Base-by-base conservation (phyloP, 192 early-diverging fungal species). In the Diversispora eburnea region DNA sequence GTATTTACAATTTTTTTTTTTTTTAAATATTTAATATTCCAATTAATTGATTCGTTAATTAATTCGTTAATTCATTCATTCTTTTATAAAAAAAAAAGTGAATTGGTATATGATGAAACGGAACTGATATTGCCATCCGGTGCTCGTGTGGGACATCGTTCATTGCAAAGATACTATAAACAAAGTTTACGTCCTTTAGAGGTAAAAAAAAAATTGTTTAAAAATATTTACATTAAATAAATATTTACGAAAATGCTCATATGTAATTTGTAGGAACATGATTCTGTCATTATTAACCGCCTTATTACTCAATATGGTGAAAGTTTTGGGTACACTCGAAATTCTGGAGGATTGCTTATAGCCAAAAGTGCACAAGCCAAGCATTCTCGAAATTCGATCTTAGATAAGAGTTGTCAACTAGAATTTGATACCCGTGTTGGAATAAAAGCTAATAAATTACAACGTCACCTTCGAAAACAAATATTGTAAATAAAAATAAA, bases 101-200 rank as follows among this genome's bases (percentile, higher is more conserved):
- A 71, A 68, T 5, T 75, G 94, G 56, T 88, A 86, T 20, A 91
- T 41, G 92, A 97, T 78, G 92, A 92, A 60, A 88, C 91, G 51
- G 90, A 93, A 77, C 82, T 99, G 51, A 84, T 95, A 47, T 84
- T 99, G 52, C 95, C 98, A 19, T 91, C 80, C 41, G 98, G 98
- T 42, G 79, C 77, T 8, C 81, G 90, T 25, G 77, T 95, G 45
- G 96, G 95, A 15, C 93, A 96, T 78, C 84, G 96, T 49, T 80
- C 84, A 46, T 81, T 92, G 80, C 86, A 85, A 70, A 84, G 86
- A 60, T 95, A 95, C 83, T 97, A 95, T 81, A 89, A 87, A 75
- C 96, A 97, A 85, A 86, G 85, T 6, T 82, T 95, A 78, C 85
- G 86, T 62, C 81, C 87, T 17, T 80, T 80, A 60, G 86, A 89